phyloP scores from a whole-genome alignment of 1,284 basidiomycete genomes.

The Lentinula novae-zelandiae region DNA sequence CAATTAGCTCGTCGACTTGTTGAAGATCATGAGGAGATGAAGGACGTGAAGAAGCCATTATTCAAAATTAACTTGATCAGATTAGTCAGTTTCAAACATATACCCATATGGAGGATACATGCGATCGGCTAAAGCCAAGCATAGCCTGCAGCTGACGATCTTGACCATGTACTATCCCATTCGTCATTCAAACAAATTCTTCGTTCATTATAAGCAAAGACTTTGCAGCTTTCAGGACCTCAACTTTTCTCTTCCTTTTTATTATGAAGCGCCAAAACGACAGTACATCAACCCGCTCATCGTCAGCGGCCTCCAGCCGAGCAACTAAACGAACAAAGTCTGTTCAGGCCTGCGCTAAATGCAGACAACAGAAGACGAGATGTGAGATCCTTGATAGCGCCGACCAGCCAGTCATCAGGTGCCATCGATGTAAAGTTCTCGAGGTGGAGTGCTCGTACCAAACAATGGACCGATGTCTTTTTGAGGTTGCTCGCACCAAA shows the following conservation, averaged over 20 bases:
- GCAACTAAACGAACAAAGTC: conserved; percentile 30
- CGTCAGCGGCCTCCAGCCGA: background rate
- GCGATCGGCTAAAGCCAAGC: background rate
- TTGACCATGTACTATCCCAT: background rate
- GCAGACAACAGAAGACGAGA: conserved; percentile 40
- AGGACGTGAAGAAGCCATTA: conserved; percentile 2
- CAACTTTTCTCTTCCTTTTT: background rate
- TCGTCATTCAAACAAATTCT: background rate
- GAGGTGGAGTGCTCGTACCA: conserved; percentile 37
- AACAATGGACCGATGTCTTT: conserved; percentile 18
- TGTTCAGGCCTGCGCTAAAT: conserved; percentile 37
- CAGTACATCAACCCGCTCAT: conserved; percentile 2
- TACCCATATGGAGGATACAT: background rate
- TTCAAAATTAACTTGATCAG: background rate
- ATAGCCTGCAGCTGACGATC: background rate
- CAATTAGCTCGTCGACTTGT: conserved; percentile 44
- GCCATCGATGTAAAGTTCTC: conserved; percentile 40
- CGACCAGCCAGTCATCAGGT: conserved; percentile 26
- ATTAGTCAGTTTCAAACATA: background rate
- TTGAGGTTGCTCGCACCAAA: background rate
- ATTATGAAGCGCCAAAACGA: background rate
- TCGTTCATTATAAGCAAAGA: background rate
- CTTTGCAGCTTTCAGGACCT: background rate
- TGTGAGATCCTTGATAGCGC: conserved; percentile 37
- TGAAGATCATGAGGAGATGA: conserved; percentile 20